Evolutionary conservation across 2,329 filamentous ascomycete species (phyloP).

Genomic region (Aphanoascus verrucosus): DNA sequence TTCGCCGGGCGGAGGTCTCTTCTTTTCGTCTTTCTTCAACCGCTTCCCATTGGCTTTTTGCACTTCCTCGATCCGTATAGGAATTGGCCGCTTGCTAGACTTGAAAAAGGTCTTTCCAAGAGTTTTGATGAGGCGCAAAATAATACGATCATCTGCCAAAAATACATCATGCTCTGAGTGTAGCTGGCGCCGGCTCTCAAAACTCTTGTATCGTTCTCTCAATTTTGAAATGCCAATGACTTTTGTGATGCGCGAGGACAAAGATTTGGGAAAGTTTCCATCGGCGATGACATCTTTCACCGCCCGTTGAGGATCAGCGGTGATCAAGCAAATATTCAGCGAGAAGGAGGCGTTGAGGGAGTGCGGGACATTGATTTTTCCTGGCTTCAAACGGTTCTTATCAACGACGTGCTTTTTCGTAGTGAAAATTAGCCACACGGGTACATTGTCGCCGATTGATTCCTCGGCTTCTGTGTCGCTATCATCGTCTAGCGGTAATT

Average conservation of each 20-base stretch:
- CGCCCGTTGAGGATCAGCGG: slow-evolving; percentile 66
- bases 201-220: slow-evolving; percentile 79
- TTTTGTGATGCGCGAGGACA: slow-evolving; percentile 58
- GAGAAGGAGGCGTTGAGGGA: slow-evolving; percentile 57
- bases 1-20: slow-evolving; percentile 36
- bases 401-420: slow-evolving; percentile 60
- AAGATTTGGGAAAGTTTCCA: slow-evolving; percentile 56
- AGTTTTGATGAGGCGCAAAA: slow-evolving; percentile 58
- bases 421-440: slow-evolving; percentile 51
- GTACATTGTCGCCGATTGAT: slow-evolving; percentile 38
- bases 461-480: slow-evolving; percentile 37
- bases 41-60: slow-evolving; percentile 51
- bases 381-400: slow-evolving; percentile 68
- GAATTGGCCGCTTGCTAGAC: slow-evolving; percentile 75
- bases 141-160: slow-evolving; percentile 79
- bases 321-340: slow-evolving; percentile 73
- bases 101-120: slow-evolving; percentile 94
- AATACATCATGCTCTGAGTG: slow-evolving; percentile 83
- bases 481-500: slow-evolving; percentile 41
- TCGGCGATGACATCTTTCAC: slow-evolving; percentile 83
- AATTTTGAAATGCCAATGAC: slow-evolving; percentile 78
- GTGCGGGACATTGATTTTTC: slow-evolving; percentile 70
- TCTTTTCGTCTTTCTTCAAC: slow-evolving; percentile 46
- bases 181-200: slow-evolving; percentile 76
- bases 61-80: slow-evolving; percentile 59